Evolutionary conservation across 306 rosid genomes (phyloP).

Genomic region (Cicer arietinum): DNA sequence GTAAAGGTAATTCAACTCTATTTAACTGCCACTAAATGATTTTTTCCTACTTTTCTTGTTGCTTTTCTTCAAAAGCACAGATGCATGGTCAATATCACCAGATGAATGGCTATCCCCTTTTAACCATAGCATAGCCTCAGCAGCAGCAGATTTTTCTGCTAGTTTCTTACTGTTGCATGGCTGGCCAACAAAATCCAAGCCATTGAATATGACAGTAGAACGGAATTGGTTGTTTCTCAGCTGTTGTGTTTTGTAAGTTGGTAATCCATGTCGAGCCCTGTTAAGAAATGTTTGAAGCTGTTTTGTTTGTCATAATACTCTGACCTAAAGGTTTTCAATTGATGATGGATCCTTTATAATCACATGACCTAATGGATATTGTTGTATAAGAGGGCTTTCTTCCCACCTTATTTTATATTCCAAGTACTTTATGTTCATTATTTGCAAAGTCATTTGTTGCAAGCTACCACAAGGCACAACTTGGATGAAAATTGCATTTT

Average conservation of each 20-base stretch:
- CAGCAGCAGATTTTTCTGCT: constrained; percentile 89
- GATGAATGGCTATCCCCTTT: constrained; percentile 71
- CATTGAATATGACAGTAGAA: constrained; percentile 84
- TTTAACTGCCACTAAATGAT: constrained; percentile 55
- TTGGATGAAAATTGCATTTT: constrained; percentile 80
- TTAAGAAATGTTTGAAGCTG: constrained; percentile 76
- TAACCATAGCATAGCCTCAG: constrained; percentile 86
- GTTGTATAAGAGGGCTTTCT: constrained; percentile 71
- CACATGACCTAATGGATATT: constrained; percentile 27
- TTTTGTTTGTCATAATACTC: constrained; percentile 73
- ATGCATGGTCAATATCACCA: constrained; percentile 56
- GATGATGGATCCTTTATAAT: constrained; percentile 59
- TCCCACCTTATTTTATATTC: constrained; percentile 63
- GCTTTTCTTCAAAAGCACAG: constrained; percentile 70
- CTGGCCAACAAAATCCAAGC: constrained; percentile 77
- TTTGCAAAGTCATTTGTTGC: constrained; percentile 54
- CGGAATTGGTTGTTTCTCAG: constrained; percentile 74
- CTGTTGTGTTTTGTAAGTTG: constrained; percentile 80
- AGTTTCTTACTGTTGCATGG: constrained; percentile 72
- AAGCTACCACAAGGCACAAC: constrained; percentile 80
- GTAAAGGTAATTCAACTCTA: constrained; percentile 58
- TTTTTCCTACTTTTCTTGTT: constrained; percentile 53
- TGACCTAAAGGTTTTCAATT: constrained; percentile 55
- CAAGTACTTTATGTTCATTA: constrained; percentile 72
- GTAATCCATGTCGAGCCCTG: constrained; percentile 79